Evolutionary conservation across 1,284 basidiomycete species (phyloP), one percentile per base, ranked within the genome.

Genomic region (Puccinia novopanici): DNA sequence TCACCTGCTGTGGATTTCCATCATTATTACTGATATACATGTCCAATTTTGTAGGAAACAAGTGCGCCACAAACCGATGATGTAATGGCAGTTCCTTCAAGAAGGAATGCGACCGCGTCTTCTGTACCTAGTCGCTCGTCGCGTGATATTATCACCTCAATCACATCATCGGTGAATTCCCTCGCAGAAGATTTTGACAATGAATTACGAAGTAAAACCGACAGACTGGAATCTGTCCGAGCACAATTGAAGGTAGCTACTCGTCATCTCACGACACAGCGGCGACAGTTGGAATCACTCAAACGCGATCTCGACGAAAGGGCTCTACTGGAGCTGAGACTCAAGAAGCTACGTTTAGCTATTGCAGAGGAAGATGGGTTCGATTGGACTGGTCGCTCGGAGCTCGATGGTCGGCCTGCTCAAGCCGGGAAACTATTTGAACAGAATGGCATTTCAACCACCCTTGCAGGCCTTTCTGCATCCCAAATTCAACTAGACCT

Each of bases 381-480:
- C 82, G 93, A 95, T 85, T 96, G 93, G 93, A 93, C 93, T 0
- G 93, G 93, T 1, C 89, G 93, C n/a, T 90, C 90, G 1, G 90
- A 92, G 83, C 87, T 90, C 34, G 87, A 89, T 78, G 91, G 91
- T 9, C 87, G 87, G 34, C 83, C 85, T 0, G 89, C 89, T 80
- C 59, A 72, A 86, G 87, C 86, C 4, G 89, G 88, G 0, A 86
- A 88, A 22, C 89, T 91, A 1, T 94, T 94, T 87, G 88, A 88
- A 82, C 90, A 89, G 86, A 89, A 91, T 13, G 91, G 91, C 88
- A 82, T 89, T 89, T 88, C 85, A 88, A 55, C 90, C 88, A 22
- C 87, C 15, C 82, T 84, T 52, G 76, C 79, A 22, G 82, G 81
- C 34, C 78, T 83, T 22, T 82, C 80, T 17, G 65, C 83, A 24